Conservation (phyloP, 176 grass and related monocot species). For the Bonia amplexicaulis region DNA sequence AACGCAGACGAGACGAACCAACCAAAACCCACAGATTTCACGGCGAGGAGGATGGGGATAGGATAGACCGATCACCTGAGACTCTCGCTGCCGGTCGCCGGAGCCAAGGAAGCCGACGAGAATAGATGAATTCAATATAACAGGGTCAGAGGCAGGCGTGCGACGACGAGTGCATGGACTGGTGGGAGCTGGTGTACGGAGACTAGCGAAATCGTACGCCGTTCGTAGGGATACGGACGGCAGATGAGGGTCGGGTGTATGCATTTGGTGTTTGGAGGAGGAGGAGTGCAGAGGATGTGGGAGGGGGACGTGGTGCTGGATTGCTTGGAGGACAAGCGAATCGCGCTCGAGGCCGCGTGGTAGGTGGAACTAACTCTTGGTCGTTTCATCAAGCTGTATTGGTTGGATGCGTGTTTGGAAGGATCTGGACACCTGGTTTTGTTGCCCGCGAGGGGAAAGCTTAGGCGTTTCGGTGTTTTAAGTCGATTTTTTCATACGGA, state of each 20-base stretch:
- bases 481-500: neutral
- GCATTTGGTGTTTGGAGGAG: neutral
- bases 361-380: slow-evolving; percentile 41
- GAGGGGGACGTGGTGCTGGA: slow-evolving; percentile 81
- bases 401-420: neutral
- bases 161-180: neutral
- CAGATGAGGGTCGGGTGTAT: neutral
- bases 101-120: neutral
- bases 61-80: neutral
- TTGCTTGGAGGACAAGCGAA: slow-evolving; percentile 83
- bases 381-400: slow-evolving; percentile 8
- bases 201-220: neutral
- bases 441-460: neutral
- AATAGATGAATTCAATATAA: neutral
- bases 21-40: neutral
- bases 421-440: neutral
- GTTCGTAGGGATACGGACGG: neutral
- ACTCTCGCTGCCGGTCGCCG: neutral
- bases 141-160: neutral
- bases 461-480: neutral
- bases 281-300: slow-evolving; percentile 94
- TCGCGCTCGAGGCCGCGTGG: slow-evolving; percentile 87
- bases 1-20: neutral
- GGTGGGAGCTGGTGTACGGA: neutral
- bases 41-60: neutral